Evolutionary conservation across 169 alveolate genomes (phyloP), one percentile per base, ranked within the genome.

Genomic region (Cryptosporidium parvum): DNA sequence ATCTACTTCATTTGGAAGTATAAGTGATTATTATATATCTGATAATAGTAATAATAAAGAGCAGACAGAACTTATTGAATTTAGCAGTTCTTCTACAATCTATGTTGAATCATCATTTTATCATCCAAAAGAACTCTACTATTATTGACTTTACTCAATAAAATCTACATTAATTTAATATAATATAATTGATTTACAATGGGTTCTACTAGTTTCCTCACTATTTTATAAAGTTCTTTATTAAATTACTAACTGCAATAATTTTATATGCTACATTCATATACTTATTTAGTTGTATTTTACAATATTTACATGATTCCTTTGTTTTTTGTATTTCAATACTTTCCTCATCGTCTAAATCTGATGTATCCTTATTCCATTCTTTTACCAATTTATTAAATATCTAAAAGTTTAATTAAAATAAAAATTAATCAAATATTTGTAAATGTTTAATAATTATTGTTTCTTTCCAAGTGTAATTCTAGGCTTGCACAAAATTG

Each of bases 221-320:
- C 59, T 65, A 59, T 31, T 80, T 65, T n/a, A 42, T 80, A 59
- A 80, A 80, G 44, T 80, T 80, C 45, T 80, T 80, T 67, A 80
- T 59, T 29, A 80, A 39, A 67, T 80, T 80, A 65, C 89, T 80
- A 18, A 80, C 59, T 21, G 75, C 89, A 23, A 80, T 62, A 12
- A 80, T 65, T 51, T 80, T 80, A 80, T 80, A 65, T 5, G 89
- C 89, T 16, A 80, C 75, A 80, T 80, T 65, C 58, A 80, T 80
- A 23, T 80, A 62, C 70, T 80, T 80, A 37, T 80, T 80, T 62
- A 80, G 42, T 44, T 31, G 39, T 23, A 16, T 18, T 61, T 62
- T 65, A 35, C 89, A 65, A 48, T 80, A 62, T 62, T 45, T 80
- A 23, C 75, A 62, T 3, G 75, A 62, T 31, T 59, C 73, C 14